A percentile compares a stretch with the other conserved stretches of the same genome.
phyloP scores from a whole-genome alignment of 2,329 filamentous ascomycete species.

The Alternaria sp. region DNA sequence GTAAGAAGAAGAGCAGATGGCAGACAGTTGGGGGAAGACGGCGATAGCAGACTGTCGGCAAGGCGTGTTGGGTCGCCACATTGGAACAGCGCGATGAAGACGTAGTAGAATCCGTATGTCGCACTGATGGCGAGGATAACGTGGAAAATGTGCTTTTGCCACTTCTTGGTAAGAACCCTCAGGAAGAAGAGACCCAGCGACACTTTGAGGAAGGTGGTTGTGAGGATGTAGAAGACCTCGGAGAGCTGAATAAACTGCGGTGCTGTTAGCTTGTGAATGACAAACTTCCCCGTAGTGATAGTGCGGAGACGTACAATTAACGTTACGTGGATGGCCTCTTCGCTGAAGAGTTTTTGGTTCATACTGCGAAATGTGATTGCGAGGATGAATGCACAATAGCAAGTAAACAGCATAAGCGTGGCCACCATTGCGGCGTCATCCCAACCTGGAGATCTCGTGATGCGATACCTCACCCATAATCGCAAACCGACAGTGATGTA shows the following conservation, averaged over 20 bases:
- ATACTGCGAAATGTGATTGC: conserved; percentile 29
- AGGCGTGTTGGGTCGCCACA: conserved; percentile 43
- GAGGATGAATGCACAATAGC: conserved; percentile 28
- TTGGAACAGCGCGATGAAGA: conserved; percentile 41
- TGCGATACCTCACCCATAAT: conserved; percentile 45
- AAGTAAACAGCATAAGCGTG: conserved; percentile 40
- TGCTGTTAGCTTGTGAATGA: conserved; percentile 9
- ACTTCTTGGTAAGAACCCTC: conserved; percentile 43
- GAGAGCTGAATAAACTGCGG: conserved; percentile 43
- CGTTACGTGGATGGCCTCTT: conserved; percentile 25
- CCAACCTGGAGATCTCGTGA: conserved; percentile 48
- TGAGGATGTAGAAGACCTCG: conserved; percentile 63
- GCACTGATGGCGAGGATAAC: conserved; percentile 6
- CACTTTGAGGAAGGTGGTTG: conserved; percentile 59
- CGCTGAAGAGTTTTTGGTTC: conserved; percentile 22
- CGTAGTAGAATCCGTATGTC: conserved; percentile 41
- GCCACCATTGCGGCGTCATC: conserved; percentile 46
- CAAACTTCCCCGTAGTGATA: too few relatives aligned
- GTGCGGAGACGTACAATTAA: conserved; percentile 29
- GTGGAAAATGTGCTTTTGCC: conserved; percentile 35
- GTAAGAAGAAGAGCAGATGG: conserved; percentile 33
- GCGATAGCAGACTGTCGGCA: conserved; percentile 30
- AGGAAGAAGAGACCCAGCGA: conserved; percentile 51
- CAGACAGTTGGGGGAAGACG: conserved; percentile 30
- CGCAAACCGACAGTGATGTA: conserved; percentile 44